phyloP scores from a whole-genome alignment of 1,139 yeast genomes.

The Saccharomyces hybrid region DNA sequence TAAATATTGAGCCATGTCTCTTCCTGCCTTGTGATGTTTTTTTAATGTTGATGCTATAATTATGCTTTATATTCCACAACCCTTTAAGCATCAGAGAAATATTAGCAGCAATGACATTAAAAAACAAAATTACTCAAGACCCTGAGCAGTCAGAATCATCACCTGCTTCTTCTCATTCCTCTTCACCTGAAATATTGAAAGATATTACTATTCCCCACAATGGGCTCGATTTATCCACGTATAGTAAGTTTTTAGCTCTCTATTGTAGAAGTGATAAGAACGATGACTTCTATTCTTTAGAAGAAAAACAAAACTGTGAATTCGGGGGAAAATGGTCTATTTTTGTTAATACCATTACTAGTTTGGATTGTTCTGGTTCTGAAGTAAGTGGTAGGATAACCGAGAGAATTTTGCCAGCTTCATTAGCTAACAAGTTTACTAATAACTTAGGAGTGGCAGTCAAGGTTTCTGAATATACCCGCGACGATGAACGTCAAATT shows the following conservation, averaged over 20 bases:
- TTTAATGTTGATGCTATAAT: neutral
- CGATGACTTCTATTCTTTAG: slow-evolving; percentile 19
- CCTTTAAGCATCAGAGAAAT: neutral
- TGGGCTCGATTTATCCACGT: slow-evolving; percentile 30
- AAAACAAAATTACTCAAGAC: neutral
- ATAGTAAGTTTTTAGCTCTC: slow-evolving; percentile 32
- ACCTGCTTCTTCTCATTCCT: neutral
- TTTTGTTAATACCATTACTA: slow-evolving; percentile 9
- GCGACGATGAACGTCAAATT: slow-evolving; percentile 26
- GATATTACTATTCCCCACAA: neutral
- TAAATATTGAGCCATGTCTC: too few relatives aligned
- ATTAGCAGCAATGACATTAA: neutral
- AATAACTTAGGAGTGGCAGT: slow-evolving; percentile 17
- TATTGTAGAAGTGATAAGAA: slow-evolving; percentile 27
- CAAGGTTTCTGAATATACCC: slow-evolving; percentile 29
- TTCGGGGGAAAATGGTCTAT: slow-evolving; percentile 26
- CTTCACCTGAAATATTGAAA: neutral
- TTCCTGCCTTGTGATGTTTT: too few relatives aligned
- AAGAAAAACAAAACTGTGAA: slow-evolving; percentile 27
- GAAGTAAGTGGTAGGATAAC: slow-evolving; percentile 12
- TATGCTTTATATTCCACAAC: neutral
- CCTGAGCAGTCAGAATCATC: neutral
- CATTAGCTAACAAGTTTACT: slow-evolving; percentile 18
- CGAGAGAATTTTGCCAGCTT: slow-evolving; percentile 17
- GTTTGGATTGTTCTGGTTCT: slow-evolving; percentile 9